Base-by-base conservation (phyloP, 1,284 basidiomycete species). In the Ceratorhiza oryzae-sativae region DNA sequence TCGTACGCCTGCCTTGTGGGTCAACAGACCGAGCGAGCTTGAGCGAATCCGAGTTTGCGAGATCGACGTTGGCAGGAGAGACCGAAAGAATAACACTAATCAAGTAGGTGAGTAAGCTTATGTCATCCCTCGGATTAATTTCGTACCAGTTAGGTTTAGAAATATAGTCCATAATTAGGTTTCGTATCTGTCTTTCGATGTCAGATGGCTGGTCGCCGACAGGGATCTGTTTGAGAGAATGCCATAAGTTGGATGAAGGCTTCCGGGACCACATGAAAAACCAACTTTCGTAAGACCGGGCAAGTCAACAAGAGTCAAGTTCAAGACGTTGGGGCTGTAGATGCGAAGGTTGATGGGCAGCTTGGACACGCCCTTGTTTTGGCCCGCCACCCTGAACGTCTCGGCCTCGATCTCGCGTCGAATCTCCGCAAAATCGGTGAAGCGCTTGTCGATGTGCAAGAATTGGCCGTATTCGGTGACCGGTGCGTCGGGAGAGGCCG, bases 331-430 rank as follows among this genome's bases (percentile, higher is more conserved):
- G 27, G 96, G 94, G 76, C 95, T 96, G 82, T 93, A 97, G 83
- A 98, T 97, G 79, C 95, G 89, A 75, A 98, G 84, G 75, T 94
- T 92, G 79, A 98, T 98, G 4, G 97, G 96, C 71, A 98, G 82
- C 80, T 96, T 96, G 83, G 93, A 96, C 74, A 99, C 92, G 67
- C 97, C 97, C 83, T 98, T 99, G 83, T 99, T 99, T 85, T 98
- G 96, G 0, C 97, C 97, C 0, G 97, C 97, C 32, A 99, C 97
- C 53, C 97, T 86, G 80, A 92, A 96, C 1, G 97, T 99, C 84
- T 99, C 97, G 79, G 95, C 93, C 82, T 99, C 97, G 75, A 99
- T 99, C 83, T 99, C 97, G 76, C 91, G 91, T 45, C 95, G 87
- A 76, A 99, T 93, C 77, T 98, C 96, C 68, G 87, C 85, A 79